Conservation (phyloP, 805 yeast genomes). For the Vanderwaltozyma polyspora region DNA sequence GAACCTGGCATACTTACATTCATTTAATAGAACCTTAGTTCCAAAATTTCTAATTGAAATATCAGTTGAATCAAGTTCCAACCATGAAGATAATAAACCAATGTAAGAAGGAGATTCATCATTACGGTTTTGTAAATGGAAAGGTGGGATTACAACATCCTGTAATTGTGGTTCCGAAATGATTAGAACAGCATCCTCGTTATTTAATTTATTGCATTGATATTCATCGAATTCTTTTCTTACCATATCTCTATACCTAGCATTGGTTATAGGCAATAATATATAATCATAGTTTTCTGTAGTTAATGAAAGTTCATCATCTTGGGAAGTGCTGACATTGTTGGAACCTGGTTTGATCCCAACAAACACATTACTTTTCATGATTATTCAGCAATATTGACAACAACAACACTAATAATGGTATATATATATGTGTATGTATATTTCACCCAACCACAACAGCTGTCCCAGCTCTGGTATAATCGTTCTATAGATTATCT, state of each 20-base stretch:
- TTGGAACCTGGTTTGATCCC: constrained; percentile 38
- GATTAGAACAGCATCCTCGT: constrained; percentile 7
- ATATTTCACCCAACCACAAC: neutral
- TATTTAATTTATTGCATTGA: constrained; percentile 1
- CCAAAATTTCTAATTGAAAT: constrained; percentile 40
- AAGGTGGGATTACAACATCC: constrained; percentile 26
- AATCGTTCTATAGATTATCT: no score
- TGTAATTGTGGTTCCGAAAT: constrained; percentile 25
- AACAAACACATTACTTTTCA: constrained; percentile 28
- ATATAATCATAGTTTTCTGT: constrained; percentile 35
- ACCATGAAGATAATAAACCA: constrained; percentile 57
- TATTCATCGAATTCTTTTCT: constrained; percentile 19
- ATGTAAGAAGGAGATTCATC: constrained; percentile 27
- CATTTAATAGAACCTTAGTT: constrained; percentile 45
- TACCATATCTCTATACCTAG: constrained; percentile 36
- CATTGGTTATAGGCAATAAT: constrained; percentile 44
- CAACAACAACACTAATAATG: no score
- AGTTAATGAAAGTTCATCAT: constrained; percentile 11
- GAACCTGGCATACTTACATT: constrained; percentile 46
- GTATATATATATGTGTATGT: no score
- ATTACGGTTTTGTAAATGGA: constrained; percentile 4
- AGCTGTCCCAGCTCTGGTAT: neutral
- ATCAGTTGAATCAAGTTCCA: constrained; percentile 51
- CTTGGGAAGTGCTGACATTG: constrained; percentile 19
- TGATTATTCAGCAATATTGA: constrained; percentile 2